phyloP scores from a whole-genome alignment of 2,329 filamentous ascomycete species.

The Fusarium sp. region DNA sequence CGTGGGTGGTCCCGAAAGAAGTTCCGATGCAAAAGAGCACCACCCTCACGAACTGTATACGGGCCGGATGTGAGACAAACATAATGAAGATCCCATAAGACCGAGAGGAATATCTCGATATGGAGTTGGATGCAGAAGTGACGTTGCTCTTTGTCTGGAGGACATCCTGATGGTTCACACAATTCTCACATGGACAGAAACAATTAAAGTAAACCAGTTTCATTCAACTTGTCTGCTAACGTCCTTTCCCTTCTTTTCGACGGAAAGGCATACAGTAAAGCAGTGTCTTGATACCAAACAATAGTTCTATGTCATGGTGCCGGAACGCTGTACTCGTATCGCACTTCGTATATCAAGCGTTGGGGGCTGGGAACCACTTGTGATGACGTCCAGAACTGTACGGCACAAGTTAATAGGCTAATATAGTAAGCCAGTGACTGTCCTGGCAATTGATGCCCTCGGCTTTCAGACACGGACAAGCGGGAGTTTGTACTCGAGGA shows the following conservation, averaged over 20 bases:
- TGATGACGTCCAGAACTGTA: conserved; percentile 8
- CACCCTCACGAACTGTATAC: neutral
- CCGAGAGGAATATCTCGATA: neutral
- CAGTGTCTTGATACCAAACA: neutral
- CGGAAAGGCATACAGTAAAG: neutral
- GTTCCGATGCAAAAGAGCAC: conserved; percentile 7
- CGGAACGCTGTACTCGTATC: neutral
- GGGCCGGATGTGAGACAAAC: conserved; percentile 4
- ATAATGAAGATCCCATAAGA: conserved; percentile 7
- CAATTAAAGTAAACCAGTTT: neutral
- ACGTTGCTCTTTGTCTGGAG: neutral
- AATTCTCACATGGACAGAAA: neutral
- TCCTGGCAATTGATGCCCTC: neutral
- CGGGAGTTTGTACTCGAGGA: conserved; percentile 5
- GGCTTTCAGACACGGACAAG: conserved; percentile 22
- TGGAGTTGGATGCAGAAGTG: neutral
- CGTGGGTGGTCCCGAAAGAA: conserved; percentile 12
- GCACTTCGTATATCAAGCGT: neutral
- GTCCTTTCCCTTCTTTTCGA: neutral
- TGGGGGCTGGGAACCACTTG: neutral
- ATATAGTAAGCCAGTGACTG: neutral
- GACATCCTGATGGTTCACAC: neutral
- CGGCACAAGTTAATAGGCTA: neutral
- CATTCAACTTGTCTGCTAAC: neutral
- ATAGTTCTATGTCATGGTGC: neutral